These are phyloP conservation scores for Trichoderma arundinaceum DNA, from an alignment of 2,329 filamentous ascomycete species.

Conservation along the genomic window DNA sequence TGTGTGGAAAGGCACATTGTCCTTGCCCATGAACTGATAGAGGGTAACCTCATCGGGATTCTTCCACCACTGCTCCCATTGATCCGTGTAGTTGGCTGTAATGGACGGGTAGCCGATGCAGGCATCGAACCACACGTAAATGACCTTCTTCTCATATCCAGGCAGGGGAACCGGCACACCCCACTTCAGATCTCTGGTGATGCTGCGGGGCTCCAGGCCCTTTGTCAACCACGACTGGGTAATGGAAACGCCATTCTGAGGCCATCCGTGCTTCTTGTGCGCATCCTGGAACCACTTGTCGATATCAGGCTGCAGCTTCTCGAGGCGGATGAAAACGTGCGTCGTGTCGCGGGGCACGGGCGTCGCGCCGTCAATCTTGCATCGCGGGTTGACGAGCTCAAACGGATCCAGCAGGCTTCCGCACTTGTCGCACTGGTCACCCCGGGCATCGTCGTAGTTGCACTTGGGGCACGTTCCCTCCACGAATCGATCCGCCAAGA, in stretches of 20 bases:
- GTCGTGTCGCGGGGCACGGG: slow-evolving; percentile 83
- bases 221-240: slow-evolving; percentile 82
- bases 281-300: slow-evolving; percentile 78
- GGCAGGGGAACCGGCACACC: slow-evolving; percentile 64
- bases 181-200: slow-evolving; percentile 93
- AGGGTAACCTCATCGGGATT: slow-evolving; percentile 85
- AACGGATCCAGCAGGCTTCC: slow-evolving; percentile 74
- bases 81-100: slow-evolving; percentile 82
- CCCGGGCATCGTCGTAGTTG: slow-evolving; percentile 71
- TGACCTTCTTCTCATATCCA: slow-evolving; percentile 69
- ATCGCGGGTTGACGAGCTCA: slow-evolving; percentile 81
- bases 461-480: slow-evolving; percentile 81
- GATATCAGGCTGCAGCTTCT: slow-evolving; percentile 79
- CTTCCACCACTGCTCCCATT: slow-evolving; percentile 96
- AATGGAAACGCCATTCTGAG: slow-evolving; percentile 74
- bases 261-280: slow-evolving; percentile 77
- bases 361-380: slow-evolving; percentile 86
- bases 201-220: slow-evolving; percentile 84
- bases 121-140: slow-evolving; percentile 93
- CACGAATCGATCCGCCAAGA: slow-evolving; percentile 85
- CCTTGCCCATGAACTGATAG: slow-evolving; percentile 94
- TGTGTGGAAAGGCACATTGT: slow-evolving; percentile 69
- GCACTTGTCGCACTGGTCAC: slow-evolving; percentile 78
- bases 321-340: slow-evolving; percentile 86
- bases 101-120: slow-evolving; percentile 97